phyloP scores from a whole-genome alignment of 140 eudicot species.

The Artemisia princeps region DNA sequence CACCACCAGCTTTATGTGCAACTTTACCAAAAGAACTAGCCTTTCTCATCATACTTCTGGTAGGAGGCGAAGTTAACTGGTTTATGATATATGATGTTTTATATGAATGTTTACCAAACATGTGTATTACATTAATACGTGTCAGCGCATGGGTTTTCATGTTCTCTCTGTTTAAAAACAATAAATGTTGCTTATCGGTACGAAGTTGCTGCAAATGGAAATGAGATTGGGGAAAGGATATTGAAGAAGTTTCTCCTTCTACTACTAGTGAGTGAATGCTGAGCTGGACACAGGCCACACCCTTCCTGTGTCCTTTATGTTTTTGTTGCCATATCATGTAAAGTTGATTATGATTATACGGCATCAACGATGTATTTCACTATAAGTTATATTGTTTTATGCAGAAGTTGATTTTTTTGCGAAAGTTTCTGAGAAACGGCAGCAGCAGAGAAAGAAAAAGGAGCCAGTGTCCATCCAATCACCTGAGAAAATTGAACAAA shows the following conservation, averaged over 20 bases:
- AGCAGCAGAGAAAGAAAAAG: constrained; percentile 38
- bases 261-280: constrained; percentile 48
- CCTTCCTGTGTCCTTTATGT: not conserved
- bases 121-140: too few species aligned
- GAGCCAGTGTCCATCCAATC: constrained; percentile 32
- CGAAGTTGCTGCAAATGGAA: constrained; percentile 48
- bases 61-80: too few species aligned
- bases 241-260: constrained; percentile 42
- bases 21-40: too few species aligned
- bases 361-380: not conserved
- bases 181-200: constrained; percentile 5
- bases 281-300: constrained; percentile 12
- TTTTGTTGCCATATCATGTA: constrained; percentile 17
- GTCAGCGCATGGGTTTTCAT: not conserved
- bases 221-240: constrained; percentile 37
- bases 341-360: constrained; percentile 1
- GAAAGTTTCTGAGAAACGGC: constrained; percentile 45
- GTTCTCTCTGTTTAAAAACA: not conserved
- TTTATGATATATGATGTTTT: too few species aligned
- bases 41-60: too few species aligned
- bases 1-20: too few species aligned
- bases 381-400: constrained; percentile 19
- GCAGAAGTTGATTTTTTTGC: constrained; percentile 48
- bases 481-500: constrained; percentile 34
- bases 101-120: too few species aligned